Evolutionary conservation across 768 basidiomycete species (phyloP).

Genomic region (Nevesoporus exiguus): DNA sequence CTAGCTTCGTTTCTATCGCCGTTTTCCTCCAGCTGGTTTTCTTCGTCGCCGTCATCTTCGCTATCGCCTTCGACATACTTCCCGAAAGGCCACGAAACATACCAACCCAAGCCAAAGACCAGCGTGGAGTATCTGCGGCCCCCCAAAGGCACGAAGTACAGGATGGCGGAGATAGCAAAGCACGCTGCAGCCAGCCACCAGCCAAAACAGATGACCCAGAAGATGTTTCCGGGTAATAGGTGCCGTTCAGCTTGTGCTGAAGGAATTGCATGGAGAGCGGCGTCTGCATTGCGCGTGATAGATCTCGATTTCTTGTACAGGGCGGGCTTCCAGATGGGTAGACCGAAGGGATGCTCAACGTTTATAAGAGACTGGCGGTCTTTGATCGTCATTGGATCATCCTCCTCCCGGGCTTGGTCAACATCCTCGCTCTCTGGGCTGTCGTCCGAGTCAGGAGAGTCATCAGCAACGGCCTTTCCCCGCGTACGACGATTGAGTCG

Average conservation of each 20-base stretch:
- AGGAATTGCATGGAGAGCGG: slow-evolving; percentile 87
- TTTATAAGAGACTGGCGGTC: slow-evolving; percentile 98
- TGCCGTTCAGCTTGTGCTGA: slow-evolving; percentile 93
- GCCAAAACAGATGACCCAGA: slow-evolving; percentile 88
- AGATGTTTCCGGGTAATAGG: slow-evolving; percentile 88
- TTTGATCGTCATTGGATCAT: slow-evolving; percentile 87
- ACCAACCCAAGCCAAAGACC: slow-evolving; percentile 92
- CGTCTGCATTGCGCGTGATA: slow-evolving; percentile 93
- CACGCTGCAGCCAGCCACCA: slow-evolving; percentile 87
- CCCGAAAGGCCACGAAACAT: slow-evolving; percentile 96
- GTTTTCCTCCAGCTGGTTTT: slow-evolving; percentile 29
- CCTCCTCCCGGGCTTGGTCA: slow-evolving; percentile 40
- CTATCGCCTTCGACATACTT: slow-evolving; percentile 92
- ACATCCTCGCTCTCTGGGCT: slow-evolving; percentile 35
- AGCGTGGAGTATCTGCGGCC: slow-evolving; percentile 82
- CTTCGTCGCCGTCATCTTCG: slow-evolving; percentile 41
- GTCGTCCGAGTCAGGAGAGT: slow-evolving; percentile 39
- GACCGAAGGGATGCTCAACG: slow-evolving; percentile 97
- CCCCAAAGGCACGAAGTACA: slow-evolving; percentile 75
- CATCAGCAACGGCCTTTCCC: slow-evolving; percentile 46
- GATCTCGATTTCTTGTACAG: slow-evolving; percentile 97
- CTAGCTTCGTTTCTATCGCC: slow-evolving; percentile 24
- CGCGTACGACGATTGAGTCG: slow-evolving; percentile 15
- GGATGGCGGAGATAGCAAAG: slow-evolving; percentile 59
- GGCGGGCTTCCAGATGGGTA: slow-evolving; percentile 99